Base-by-base conservation (phyloP, 352 stramenopile genomes). In the Globisporangium carolinianum region DNA sequence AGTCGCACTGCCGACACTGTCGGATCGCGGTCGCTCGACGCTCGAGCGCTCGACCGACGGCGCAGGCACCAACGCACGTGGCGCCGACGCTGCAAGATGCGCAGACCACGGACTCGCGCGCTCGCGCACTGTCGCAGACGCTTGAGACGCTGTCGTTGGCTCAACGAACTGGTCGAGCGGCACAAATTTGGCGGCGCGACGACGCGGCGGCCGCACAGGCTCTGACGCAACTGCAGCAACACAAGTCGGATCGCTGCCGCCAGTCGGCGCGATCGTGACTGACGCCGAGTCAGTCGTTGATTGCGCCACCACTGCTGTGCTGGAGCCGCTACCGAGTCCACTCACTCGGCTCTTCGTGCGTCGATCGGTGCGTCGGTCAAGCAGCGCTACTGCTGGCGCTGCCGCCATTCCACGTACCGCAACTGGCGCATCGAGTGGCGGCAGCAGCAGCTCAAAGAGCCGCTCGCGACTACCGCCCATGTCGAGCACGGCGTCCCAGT, bases 401-500 rank as follows among this genome's bases (percentile, higher is more conserved):
- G 18, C 4, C 41, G 8, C 14, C 10, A 46, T 2, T 46, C 8
- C 4, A 12, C 9, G 9, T 12, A 5, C 41, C 9, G 41, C 15
- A 10, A 14, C 10, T 5, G 41, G 12, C 41, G 38, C 7, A 14
- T 43, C 67, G 43, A 65, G 48, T 37, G 67, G 68, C 10, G 77
- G 63, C 12, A 88, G 56, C 61, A 90, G 76, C 32, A 88, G 53
- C 14, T 91, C 74, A 62, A 88, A 89, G 6, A 90, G 58, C 45
- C 53, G 63, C 35, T 90, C 81, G 41, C 90, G 59, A 42, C 75
- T 73, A 32, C 76, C 77, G 35, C 75, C 66, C 58, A 77, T 67
- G 15, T 89, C 81, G 36, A 94, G 56, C 24, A 94, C 59, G 14
- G 72, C 81, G 55, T 94, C 82, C 73, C 80, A 88, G 59, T 94